Evolutionary conservation across 441 rosid genomes (phyloP).

Genomic region (Geranium incanum): DNA sequence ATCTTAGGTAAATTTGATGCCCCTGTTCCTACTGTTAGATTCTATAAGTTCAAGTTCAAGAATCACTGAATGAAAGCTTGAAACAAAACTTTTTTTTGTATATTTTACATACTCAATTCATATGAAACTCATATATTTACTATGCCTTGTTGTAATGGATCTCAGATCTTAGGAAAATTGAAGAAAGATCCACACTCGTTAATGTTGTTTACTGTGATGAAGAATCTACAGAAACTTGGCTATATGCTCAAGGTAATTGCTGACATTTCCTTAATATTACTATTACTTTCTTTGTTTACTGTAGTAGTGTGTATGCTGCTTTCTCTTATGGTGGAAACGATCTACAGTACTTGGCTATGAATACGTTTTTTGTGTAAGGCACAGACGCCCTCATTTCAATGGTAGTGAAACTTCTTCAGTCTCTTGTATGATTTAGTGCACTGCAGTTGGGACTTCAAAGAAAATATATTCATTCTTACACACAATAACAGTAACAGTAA

Average conservation of each 20-base stretch:
- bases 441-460: background rate
- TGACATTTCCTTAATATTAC: background rate
- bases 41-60: background rate
- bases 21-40: background rate
- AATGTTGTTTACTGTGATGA: slow-evolving; percentile 69
- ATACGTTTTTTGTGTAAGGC: background rate
- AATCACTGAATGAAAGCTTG: background rate
- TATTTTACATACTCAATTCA: slow-evolving; percentile 6
- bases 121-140: slow-evolving; percentile 12
- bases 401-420: background rate
- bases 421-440: background rate
- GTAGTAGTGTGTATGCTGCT: background rate
- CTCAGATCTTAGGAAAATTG: slow-evolving; percentile 77
- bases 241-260: slow-evolving; percentile 61
- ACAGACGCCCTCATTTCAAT: background rate
- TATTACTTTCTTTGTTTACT: background rate
- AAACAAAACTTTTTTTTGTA: slow-evolving; percentile 7
- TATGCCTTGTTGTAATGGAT: slow-evolving; percentile 20
- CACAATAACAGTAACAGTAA: background rate
- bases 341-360: background rate
- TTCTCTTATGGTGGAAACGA: background rate
- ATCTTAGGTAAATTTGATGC: slow-evolving; percentile 1
- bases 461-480: background rate
- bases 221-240: slow-evolving; percentile 78
- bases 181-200: slow-evolving; percentile 59